Evolutionary conservation across 768 basidiomycete species (phyloP), one percentile per base, ranked within the genome.

Genomic region (Steccherinum ochraceum): DNA sequence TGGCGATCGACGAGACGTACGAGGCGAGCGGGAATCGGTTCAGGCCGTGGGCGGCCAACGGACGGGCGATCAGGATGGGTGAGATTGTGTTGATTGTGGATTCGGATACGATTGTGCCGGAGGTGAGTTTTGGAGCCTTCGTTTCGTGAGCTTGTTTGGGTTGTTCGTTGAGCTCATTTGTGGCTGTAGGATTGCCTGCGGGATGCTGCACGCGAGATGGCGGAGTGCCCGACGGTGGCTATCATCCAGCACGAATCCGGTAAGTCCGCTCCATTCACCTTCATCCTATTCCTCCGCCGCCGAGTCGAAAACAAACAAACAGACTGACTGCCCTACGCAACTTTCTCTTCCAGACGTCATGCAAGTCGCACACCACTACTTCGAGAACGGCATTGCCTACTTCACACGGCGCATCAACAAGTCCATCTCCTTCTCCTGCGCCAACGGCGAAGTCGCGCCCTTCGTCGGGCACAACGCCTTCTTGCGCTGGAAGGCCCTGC

Each of bases 321-420:
- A 65, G 62, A 52, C 65, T 66, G 64, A 61, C 66, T n/a, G n/a
- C n/a, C n/a, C n/a, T n/a, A n/a, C n/a, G n/a, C n/a, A n/a, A 50
- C 66, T 69, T 64, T 57, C 13, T 46, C 55, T 45, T 61, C 64
- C 51, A 72, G 72, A 74, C 50, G 78, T 79, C 54, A 78, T 79
- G 76, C 75, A 79, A 64, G 77, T 77, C 52, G 76, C 72, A n/a
- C 65, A 72, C 53, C 74, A 77, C 56, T 79, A 76, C 66, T 79
- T 72, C 39, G 70, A 73, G 64, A 73, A 73, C 58, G 72, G 71
- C 4, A 67, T 74, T 48, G 68, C 67, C 57, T 78, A 71, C 69
- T 78, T 76, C 64, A 79, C 68, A 52, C 67, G 70, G 30, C 67
- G 76, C 46, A 73, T 80, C 60, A 77, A 80, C 63, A 63, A 61